Base-by-base conservation (phyloP, 2,329 filamentous ascomycete species). In the Cytospora chrysosperma region DNA sequence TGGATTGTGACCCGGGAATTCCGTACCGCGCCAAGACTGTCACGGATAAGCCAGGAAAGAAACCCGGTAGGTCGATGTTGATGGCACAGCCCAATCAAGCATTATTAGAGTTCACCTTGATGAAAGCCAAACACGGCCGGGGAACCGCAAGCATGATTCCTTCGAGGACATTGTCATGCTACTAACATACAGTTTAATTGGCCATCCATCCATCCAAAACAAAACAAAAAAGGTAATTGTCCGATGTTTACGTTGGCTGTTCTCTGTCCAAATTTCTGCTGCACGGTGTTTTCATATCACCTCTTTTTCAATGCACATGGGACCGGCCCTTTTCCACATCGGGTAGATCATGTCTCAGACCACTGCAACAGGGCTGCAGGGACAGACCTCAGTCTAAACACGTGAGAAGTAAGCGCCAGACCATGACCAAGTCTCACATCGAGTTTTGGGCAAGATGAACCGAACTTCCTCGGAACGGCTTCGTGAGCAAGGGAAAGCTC, bases 401-500 rank as follows among this genome's bases (percentile, higher is more conserved):
- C 51, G 51, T 51, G 58, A 55, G 21, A 55, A 52, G 37, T 27
- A 28, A 49, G 51, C 51, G 58, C 50, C 51, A 61, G n/a, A 13
- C 26, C 58, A 55, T 61, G 51, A 55, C 47, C 51, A 61, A 54
- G 34, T 55, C 40, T 61, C 50, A 49, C 51, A 51, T 49, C 58
- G 58, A 40, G 37, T 28, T n/a, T 55, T 30, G 32, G 58, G 50
- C 58, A 32, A 34, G 43, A 47, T 24, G 43, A 47, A 54, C 50
- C 51, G 58, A 55, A 30, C 37, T 49, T 61, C 27, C 34, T 15
- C 58, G 58, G 26, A 47, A 55, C 40, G 51, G 58, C 58, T 55
- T 55, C 53, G 51, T 32, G 51, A 49, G 49, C 58, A 60, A 60
- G 58, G 58, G 58, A 49, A 51, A 28, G 32, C 30, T 34, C 27